phyloP scores from a whole-genome alignment of 345 rosid species.

The Populus simonii region DNA sequence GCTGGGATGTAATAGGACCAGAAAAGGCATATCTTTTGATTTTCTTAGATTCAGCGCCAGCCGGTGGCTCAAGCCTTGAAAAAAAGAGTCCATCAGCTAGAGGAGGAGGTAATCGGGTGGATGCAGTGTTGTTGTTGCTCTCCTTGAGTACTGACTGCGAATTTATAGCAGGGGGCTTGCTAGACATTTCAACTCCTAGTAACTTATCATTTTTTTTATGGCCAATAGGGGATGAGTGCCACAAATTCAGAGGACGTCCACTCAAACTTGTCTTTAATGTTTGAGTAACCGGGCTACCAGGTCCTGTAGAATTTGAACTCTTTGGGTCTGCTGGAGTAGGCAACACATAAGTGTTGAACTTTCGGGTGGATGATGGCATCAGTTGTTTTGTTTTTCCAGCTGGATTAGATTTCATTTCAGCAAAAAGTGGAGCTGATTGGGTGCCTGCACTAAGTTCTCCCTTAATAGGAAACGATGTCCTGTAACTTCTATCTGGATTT shows the following conservation, averaged over 20 bases:
- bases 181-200: slow-evolving; percentile 40
- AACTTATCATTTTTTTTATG: slow-evolving; percentile 21
- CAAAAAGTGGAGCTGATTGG: slow-evolving; percentile 32
- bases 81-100: slow-evolving; percentile 16
- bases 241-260: slow-evolving; percentile 4
- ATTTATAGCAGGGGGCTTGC: slow-evolving; percentile 32
- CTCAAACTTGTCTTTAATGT: slow-evolving; percentile 20
- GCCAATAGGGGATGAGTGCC: slow-evolving; percentile 25
- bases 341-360: slow-evolving; percentile 22
- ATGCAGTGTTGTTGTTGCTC: slow-evolving; percentile 35
- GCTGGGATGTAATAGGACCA: slow-evolving; percentile 27
- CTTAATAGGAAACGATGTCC: slow-evolving; percentile 40
- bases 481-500: slow-evolving; percentile 28
- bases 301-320: slow-evolving; percentile 39
- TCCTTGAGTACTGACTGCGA: slow-evolving; percentile 50
- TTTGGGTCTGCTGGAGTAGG: slow-evolving; percentile 42
- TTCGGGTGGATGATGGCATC: slow-evolving; percentile 15
- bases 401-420: slow-evolving; percentile 13
- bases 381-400: slow-evolving; percentile 9
- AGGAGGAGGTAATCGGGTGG: slow-evolving; percentile 23
- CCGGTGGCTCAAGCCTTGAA: slow-evolving; percentile 15
- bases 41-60: slow-evolving; percentile 20
- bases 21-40: slow-evolving; percentile 24
- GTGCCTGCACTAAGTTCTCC: slow-evolving; percentile 27
- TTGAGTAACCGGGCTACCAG: slow-evolving; percentile 13